Percentiles rank a stretch among this genome's conserved stretches.
These are phyloP conservation scores for Mortierella sp. DNA, from an alignment of 371 early-diverging fungal species.

Conservation along the genomic window DNA sequence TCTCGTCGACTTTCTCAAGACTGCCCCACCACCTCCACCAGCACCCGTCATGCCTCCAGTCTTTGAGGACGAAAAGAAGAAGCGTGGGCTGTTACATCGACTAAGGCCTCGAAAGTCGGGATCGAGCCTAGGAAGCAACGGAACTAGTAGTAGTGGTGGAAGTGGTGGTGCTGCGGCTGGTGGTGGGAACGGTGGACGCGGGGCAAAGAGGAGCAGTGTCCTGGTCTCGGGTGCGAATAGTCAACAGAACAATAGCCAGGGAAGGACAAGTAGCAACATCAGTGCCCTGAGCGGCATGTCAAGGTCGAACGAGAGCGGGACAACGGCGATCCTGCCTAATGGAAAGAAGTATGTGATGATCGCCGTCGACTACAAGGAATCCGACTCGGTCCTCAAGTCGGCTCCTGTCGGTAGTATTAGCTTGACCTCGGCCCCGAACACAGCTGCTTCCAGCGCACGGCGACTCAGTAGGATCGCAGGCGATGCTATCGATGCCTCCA, in stretches of 20 bases:
- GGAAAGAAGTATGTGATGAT: conserved; percentile 33
- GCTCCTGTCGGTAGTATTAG: no score
- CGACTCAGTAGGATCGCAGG: neutral
- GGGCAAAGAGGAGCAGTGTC: conserved; percentile 10
- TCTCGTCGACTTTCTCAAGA: conserved; percentile 40
- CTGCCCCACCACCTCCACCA: conserved; percentile 21
- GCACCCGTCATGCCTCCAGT: neutral
- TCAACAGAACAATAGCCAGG: neutral
- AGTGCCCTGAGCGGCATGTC: conserved; percentile 12
- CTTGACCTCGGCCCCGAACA: no score
- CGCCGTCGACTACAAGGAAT: conserved; percentile 26
- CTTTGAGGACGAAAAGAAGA: conserved; percentile 39
- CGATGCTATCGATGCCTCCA: neutral
- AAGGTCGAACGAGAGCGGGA: conserved; percentile 1
- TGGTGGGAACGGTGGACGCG: neutral
- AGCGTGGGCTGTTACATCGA: conserved; percentile 20
- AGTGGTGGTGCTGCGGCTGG: neutral
- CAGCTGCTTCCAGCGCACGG: neutral
- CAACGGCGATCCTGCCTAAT: conserved; percentile 9
- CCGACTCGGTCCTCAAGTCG: no score
- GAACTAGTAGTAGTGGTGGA: no score
- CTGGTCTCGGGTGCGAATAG: neutral
- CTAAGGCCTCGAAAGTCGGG: conserved; percentile 25
- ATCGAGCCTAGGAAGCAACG: neutral
- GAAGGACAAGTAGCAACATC: conserved; percentile 3